Evolutionary conservation across 2,329 filamentous ascomycete species (phyloP).

Genomic region (Aureobasidium sp.): DNA sequence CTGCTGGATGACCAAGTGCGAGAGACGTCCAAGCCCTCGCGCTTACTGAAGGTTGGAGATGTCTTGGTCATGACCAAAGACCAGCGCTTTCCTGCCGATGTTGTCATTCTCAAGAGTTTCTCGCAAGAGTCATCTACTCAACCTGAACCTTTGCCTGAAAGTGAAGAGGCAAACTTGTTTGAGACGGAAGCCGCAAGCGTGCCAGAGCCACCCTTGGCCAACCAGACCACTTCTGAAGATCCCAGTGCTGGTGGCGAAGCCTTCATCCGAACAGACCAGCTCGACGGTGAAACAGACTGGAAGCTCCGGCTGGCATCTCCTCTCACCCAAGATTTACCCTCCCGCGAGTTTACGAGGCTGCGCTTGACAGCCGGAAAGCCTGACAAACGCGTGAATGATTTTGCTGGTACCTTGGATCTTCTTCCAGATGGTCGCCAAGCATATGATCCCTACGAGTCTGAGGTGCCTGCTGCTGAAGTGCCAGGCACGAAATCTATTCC

Average conservation of each 20-base stretch:
- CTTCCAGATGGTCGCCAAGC: constrained; percentile 46
- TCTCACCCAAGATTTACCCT: constrained; percentile 69
- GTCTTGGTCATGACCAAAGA: constrained; percentile 90
- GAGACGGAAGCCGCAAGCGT: constrained; percentile 21
- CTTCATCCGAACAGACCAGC: constrained; percentile 93
- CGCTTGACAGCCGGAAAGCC: constrained; percentile 79
- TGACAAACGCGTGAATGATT: constrained; percentile 90
- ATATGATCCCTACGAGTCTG: constrained; percentile 35
- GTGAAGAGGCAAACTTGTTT: constrained; percentile 26
- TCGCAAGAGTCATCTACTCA: constrained; percentile 32
- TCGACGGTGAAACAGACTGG: constrained; percentile 98
- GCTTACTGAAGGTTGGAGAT: constrained; percentile 87
- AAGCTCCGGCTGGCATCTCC: constrained; percentile 85
- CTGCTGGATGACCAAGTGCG: constrained; percentile 28
- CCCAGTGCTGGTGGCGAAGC: constrained; percentile 65
- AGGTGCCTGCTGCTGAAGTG: constrained; percentile 15
- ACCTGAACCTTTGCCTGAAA: constrained; percentile 41
- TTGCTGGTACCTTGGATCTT: constrained; percentile 80
- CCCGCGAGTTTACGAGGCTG: constrained; percentile 61
- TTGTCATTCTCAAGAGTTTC: constrained; percentile 82
- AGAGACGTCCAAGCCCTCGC: constrained; percentile 73
- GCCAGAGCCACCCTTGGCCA: constrained; percentile 25
- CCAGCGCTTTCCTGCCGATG: constrained; percentile 87
- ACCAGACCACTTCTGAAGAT: constrained; percentile 29
- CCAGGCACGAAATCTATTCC: constrained; percentile 49